Base-by-base conservation (phyloP, 768 basidiomycete species). In the Hygrophorus pudorinus region DNA sequence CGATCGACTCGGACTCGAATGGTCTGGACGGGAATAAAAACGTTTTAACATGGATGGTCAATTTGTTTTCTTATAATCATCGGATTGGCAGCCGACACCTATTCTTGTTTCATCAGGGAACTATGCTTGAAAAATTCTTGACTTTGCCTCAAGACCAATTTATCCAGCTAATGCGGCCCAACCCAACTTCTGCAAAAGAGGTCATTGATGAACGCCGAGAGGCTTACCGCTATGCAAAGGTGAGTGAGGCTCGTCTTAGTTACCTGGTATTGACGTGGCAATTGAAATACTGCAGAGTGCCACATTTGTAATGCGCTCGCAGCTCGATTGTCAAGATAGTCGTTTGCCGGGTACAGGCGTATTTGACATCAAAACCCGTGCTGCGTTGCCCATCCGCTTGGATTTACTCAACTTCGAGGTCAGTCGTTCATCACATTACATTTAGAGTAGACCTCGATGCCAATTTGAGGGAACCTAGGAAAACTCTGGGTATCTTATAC, bases 351-450 rank as follows among this genome's bases (percentile, higher is more conserved):
- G 91, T 1, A 82, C 81, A 0, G 91, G 90, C 21, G 80, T 93
- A 1, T 99, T 99, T 53, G 94, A 99, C 58, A 80, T 98, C 63
- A 99, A 99, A 63, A 97, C 94, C 0, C 77, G 94, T 38, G 92
- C 91, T 0, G 84, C 81, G 27, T 61, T 89, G 18, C 78, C 87
- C 0, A 80, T 97, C 37, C 79, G 94, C 1, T 66, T 86, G 57
- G 94, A 98, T 58, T 63, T 85, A 9, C 66, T 90, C 43, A 97
- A 98, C 59, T 85, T 76, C 52, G 73, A 78, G 64, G 85, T 85
- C 44, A 7, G 44, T 35, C 42, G 18, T 17, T 24, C 16, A 21
- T 16, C 37, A 34, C 36, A 28, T 6, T 31, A 20, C 28, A 29
- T 27, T 30, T 16, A 17, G 10, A 2, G 17, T n/a, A 7, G n/a